These are phyloP conservation scores for Colletotrichum aenigma DNA, from an alignment of 2,329 filamentous ascomycete species.

Conservation along the genomic window DNA sequence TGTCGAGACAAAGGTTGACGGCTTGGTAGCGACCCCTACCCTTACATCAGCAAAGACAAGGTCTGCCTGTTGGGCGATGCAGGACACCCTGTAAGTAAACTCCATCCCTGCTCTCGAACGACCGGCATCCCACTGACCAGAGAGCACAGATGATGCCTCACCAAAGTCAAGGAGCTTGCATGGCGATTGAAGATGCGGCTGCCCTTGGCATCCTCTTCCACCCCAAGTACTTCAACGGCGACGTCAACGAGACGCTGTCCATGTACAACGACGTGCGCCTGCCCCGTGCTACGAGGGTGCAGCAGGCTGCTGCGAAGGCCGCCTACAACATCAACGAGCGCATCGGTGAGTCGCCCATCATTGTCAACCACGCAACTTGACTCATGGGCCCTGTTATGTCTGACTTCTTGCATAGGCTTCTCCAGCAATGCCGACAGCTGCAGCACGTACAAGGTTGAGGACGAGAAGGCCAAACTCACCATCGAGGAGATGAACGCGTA, in stretches of 20 bases:
- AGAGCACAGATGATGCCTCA: constrained; percentile 49
- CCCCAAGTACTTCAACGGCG: constrained; percentile 47
- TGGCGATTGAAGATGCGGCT: constrained; percentile 71
- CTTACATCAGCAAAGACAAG: constrained; percentile 54
- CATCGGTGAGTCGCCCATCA: constrained; percentile 48
- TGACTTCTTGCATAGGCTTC: constrained; percentile 50
- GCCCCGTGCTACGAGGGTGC: constrained; percentile 59
- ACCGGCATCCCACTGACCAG: neutral
- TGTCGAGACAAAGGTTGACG: neutral
- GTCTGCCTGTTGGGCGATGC: constrained; percentile 70
- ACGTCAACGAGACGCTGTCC: constrained; percentile 50
- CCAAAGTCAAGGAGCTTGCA: constrained; percentile 72
- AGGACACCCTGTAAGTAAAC: constrained; percentile 58
- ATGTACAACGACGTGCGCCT: constrained; percentile 59
- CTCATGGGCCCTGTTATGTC: neutral
- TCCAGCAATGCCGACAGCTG: constrained; percentile 61
- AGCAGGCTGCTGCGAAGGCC: constrained; percentile 61
- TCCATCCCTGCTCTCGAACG: neutral
- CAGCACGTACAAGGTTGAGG: constrained; percentile 64
- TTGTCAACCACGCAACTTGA: neutral
- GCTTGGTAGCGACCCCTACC: constrained; percentile 49
- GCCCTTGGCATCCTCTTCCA: constrained; percentile 67
- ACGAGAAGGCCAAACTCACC: constrained; percentile 65
- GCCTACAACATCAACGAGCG: constrained; percentile 67
- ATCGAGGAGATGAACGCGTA: constrained; percentile 73